Base-by-base conservation (phyloP, 2,329 filamentous ascomycete species). In the Ascochyta lentis region DNA sequence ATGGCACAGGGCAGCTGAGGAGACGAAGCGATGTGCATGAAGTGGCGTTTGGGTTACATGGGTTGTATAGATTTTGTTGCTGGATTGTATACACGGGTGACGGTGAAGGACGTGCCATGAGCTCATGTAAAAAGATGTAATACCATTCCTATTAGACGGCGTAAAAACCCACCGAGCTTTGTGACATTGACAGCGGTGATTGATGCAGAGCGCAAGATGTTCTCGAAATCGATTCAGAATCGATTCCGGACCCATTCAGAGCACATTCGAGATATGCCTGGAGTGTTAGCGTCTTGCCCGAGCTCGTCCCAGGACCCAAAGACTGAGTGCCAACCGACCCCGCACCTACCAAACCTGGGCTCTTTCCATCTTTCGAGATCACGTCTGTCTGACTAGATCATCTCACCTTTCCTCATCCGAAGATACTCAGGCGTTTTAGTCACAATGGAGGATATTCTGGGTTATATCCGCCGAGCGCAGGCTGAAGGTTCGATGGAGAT, bases 1-100 rank as follows among this genome's bases (percentile, higher is more conserved):
- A 97, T 98, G 92, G 54, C 55, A 4, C 55, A 58, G 22, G 55
- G 55, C n/a, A 54, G 47, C 23, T 58, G 33, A 43, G 41, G 19
- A 33, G 33, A 45, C 29, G 42, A 33, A 26, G 33, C 19, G 1
- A 42, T 35, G 45, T 49, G 40, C 40, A 40, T 43, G 40, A 9
- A 38, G 3, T 24, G 47, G 53, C 42, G 42, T 51, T 23, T 51
- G 38, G 31, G 33, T 33, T 41, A 24, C 9, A 35, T 33, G 34
- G 13, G 15, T 26, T 9, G 19, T 19, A 24, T 51, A 31, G 48
- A 49, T 23, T 26, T 16, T 41, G 37, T 7, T 40, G 35, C 16
- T 40, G 35, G 31, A 22, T 40, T 29, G 27, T 41, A 49, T 15
- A 38, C 29, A 22, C 22, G 19, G 40, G 44, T 29, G 33, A 50